Evolutionary conservation across 768 basidiomycete genomes (phyloP).

Genomic region (Tulasnella sp.): DNA sequence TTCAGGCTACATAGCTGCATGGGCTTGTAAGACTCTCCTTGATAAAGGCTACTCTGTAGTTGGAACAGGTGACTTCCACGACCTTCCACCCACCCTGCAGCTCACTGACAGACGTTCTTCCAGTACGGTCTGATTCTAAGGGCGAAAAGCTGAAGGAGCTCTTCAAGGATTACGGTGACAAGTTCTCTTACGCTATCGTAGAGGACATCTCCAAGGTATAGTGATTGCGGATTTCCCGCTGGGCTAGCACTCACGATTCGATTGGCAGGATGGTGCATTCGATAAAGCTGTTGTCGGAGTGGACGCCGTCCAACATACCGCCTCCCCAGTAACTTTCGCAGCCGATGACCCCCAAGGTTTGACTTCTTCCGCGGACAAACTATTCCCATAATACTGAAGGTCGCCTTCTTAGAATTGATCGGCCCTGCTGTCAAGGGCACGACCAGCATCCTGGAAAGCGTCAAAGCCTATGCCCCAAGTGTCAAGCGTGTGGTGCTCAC

Average conservation of each 20-base stretch:
- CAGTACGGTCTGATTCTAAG: constrained; percentile 66
- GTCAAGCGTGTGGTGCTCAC: constrained; percentile 47
- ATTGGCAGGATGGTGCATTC: constrained; percentile 43
- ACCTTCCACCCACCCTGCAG: background rate
- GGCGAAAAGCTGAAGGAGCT: constrained; percentile 58
- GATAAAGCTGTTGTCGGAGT: constrained; percentile 50
- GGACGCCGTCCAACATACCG: constrained; percentile 45
- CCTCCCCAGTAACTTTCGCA: constrained; percentile 42
- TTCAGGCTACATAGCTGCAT: constrained; percentile 30
- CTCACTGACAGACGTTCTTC: background rate
- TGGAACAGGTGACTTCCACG: constrained; percentile 14
- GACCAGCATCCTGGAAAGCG: constrained; percentile 43
- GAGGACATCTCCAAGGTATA: constrained; percentile 40
- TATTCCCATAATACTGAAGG: background rate
- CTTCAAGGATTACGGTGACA: constrained; percentile 59
- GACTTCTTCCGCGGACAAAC: background rate
- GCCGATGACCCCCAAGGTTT: constrained; percentile 37
- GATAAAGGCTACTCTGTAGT: constrained; percentile 32
- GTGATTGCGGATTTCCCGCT: background rate
- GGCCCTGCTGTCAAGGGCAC: constrained; percentile 48
- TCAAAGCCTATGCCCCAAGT: constrained; percentile 41
- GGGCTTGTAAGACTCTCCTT: constrained; percentile 33
- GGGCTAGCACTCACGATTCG: constrained; percentile 28
- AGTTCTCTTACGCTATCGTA: constrained; percentile 67
- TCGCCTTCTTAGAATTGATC: constrained; percentile 42